Conservation (phyloP, 1,284 basidiomycete species). For the Abortiporus biennis region DNA sequence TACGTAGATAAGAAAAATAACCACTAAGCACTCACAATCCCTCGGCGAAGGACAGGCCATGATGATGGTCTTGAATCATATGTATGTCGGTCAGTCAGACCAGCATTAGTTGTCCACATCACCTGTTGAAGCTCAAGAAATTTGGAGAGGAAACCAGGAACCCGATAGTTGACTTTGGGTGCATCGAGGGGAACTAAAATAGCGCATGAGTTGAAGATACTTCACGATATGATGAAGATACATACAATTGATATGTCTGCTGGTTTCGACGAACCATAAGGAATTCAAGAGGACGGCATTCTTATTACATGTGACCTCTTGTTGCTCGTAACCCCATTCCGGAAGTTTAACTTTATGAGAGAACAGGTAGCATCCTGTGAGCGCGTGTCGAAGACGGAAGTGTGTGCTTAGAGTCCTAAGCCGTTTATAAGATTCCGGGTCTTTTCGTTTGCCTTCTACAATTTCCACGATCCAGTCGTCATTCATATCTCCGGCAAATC, state of each 20-base stretch:
- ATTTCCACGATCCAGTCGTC: conserved; percentile 97
- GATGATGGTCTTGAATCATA: conserved; percentile 89
- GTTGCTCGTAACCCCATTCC: conserved; percentile 97
- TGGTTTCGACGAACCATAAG: conserved; percentile 93
- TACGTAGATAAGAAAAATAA: neutral
- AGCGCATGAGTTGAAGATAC: conserved; percentile 2
- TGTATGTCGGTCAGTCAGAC: conserved; percentile 89
- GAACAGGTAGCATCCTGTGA: conserved; percentile 95
- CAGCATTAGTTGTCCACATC: conserved; percentile 99
- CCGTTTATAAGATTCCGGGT: conserved; percentile 64
- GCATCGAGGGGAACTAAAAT: conserved; percentile 61
- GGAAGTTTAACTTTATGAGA: conserved; percentile 97
- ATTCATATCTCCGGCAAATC: conserved; percentile 86
- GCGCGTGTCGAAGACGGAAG: conserved; percentile 81
- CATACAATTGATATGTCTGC: conserved; percentile 72
- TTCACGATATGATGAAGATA: conserved; percentile 14
- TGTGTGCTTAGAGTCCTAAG: conserved; percentile 78
- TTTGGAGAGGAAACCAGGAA: conserved; percentile 84
- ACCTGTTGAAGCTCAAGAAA: conserved; percentile 91
- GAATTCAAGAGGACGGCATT: conserved; percentile 90
- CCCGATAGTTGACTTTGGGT: conserved; percentile 82
- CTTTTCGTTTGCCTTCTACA: conserved; percentile 58
- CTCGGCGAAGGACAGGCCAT: conserved; percentile 88
- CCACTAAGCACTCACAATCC: conserved; percentile 66
- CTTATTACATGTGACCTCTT: conserved; percentile 98